Evolutionary conservation across 257 asterid species (phyloP).

Genomic region (Solanum infundibuliforme): DNA sequence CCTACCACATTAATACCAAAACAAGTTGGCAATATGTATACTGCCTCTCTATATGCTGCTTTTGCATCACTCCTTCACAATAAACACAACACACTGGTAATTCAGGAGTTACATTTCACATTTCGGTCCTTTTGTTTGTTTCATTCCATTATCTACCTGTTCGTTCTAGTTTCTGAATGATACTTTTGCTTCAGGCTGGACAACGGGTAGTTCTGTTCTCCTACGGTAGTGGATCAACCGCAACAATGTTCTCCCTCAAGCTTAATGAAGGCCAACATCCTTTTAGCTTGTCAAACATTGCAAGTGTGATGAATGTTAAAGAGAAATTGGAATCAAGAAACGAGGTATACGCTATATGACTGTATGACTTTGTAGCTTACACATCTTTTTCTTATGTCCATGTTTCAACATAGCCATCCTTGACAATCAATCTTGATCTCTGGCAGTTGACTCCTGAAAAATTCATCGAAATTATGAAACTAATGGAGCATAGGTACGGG

Average conservation of each 20-base stretch:
- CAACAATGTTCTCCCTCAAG: slow-evolving; percentile 89
- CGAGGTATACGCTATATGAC: slow-evolving; percentile 42
- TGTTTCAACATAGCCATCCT: background rate
- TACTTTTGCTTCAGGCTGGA: slow-evolving; percentile 46
- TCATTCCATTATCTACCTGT: background rate
- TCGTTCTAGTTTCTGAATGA: background rate
- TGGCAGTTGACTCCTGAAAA: slow-evolving; percentile 76
- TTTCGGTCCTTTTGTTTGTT: background rate
- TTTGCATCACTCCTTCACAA: slow-evolving; percentile 87
- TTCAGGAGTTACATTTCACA: background rate
- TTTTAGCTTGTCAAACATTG: slow-evolving; percentile 78
- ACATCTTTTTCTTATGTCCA: background rate
- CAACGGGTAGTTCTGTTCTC: slow-evolving; percentile 84
- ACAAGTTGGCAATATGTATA: slow-evolving; percentile 98
- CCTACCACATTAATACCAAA: slow-evolving; percentile 88
- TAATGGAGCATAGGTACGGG: slow-evolving; percentile 99
- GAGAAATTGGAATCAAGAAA: slow-evolving; percentile 79
- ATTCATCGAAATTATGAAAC: slow-evolving; percentile 67
- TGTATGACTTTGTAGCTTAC: background rate
- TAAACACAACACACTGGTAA: slow-evolving; percentile 64
- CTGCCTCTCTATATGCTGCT: slow-evolving; percentile 97
- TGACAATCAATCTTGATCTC: background rate
- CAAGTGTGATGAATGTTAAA: slow-evolving; percentile 55
- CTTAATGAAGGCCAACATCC: slow-evolving; percentile 68
- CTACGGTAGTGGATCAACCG: slow-evolving; percentile 82